These are phyloP conservation scores for Ceratocystis huliohia DNA, from an alignment of 2,329 filamentous ascomycete species.

Conservation along the genomic window DNA sequence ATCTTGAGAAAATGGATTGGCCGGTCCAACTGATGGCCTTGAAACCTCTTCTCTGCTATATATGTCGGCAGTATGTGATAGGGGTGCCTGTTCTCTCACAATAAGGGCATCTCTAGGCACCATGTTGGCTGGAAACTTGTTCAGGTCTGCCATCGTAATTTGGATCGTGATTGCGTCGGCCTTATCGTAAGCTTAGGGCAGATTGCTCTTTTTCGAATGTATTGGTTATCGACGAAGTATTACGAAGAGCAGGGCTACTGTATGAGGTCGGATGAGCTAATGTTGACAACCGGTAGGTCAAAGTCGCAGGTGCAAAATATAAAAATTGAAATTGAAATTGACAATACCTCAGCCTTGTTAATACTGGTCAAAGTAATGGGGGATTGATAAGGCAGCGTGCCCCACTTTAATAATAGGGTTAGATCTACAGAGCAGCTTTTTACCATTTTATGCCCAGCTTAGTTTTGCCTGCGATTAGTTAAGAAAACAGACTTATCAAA, in stretches of 20 bases:
- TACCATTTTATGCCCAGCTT: no score
- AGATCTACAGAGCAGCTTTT: no score
- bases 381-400: no score
- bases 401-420: neutral
- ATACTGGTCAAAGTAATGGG: no score
- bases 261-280: neutral
- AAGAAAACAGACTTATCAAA: no score
- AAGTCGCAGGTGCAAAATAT: neutral
- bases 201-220: neutral
- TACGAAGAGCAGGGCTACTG: no score
- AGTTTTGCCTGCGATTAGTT: no score
- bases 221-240: neutral
- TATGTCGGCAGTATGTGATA: slow-evolving; percentile 48
- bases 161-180: neutral
- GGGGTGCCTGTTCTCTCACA: slow-evolving; percentile 38
- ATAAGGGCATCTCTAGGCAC: slow-evolving; percentile 51
- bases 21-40: slow-evolving; percentile 52
- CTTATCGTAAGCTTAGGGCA: neutral
- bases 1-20: slow-evolving; percentile 59
- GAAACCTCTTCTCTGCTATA: slow-evolving; percentile 63
- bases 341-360: neutral
- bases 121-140: slow-evolving; percentile 54
- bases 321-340: neutral
- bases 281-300: neutral
- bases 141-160: slow-evolving; percentile 46